A percentile compares a stretch with the other conserved stretches of the same genome.
phyloP scores from a whole-genome alignment of 495 filamentous ascomycete species.

The Hypoxylon crocopeplum region DNA sequence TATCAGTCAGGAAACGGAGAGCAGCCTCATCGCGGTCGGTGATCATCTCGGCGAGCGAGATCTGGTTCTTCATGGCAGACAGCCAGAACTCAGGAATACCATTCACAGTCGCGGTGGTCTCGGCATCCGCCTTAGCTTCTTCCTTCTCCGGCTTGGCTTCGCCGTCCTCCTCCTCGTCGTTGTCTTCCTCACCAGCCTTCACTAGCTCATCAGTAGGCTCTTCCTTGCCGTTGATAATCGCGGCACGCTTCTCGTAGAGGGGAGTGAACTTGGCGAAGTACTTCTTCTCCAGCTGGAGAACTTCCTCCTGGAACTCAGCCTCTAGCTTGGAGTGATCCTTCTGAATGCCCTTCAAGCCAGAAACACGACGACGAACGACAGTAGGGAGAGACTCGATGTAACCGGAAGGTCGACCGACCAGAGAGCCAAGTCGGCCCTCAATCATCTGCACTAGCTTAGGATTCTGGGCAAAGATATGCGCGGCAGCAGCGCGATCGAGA shows the following conservation, averaged over 20 bases:
- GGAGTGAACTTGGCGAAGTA: constrained; percentile 99
- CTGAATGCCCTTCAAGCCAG: constrained; percentile 95
- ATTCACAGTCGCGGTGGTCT: constrained; percentile 54
- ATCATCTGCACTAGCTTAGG: constrained; percentile 95
- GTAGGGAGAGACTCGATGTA: constrained; percentile 95
- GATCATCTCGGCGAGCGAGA: constrained; percentile 96
- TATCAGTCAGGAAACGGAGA: constrained; percentile 88
- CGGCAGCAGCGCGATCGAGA: constrained; percentile 83
- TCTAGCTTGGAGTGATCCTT: constrained; percentile 99
- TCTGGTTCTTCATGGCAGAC: constrained; percentile 99
- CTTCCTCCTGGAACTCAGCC: constrained; percentile 97
- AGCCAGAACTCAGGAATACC: constrained; percentile 99
- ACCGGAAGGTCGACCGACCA: constrained; percentile 94
- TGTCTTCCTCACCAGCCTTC: constrained; percentile 81
- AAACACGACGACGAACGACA: constrained; percentile 88
- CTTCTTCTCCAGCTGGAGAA: constrained; percentile 97
- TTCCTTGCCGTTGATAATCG: constrained; percentile 85
- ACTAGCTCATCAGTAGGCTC: constrained; percentile 91
- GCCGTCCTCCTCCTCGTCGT: constrained; percentile 66
- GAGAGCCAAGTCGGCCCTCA: constrained; percentile 89
- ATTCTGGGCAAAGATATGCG: constrained; percentile 91
- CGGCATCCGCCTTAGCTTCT: constrained; percentile 59
- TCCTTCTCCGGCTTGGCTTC: constrained; percentile 62
- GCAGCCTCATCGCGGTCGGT: constrained; percentile 95
- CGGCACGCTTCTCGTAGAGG: constrained; percentile 92